phyloP scores from a whole-genome alignment of 768 basidiomycete genomes.

The Piloderma croceum region DNA sequence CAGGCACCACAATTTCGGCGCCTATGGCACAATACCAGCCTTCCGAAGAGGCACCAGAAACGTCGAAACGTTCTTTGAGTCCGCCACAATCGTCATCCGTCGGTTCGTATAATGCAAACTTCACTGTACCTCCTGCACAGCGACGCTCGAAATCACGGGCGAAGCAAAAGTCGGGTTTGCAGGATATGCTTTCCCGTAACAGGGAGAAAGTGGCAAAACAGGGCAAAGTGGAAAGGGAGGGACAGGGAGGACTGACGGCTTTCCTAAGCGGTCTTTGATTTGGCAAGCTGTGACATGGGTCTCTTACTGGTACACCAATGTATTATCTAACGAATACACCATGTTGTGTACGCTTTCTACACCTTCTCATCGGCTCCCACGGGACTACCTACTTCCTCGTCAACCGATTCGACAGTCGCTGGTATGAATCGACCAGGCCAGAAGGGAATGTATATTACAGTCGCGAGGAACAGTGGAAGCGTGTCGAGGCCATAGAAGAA shows the following conservation, averaged over 20 bases:
- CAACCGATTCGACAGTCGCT: neutral
- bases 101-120: neutral
- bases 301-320: too few relatives aligned
- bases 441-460: conserved; percentile 48
- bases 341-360: too few relatives aligned
- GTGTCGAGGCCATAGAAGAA: conserved; percentile 68
- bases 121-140: neutral
- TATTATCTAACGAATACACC: too few relatives aligned
- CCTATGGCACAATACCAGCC: too few relatives aligned
- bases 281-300: conserved; percentile 1
- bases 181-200: conserved; percentile 59
- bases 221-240: conserved; percentile 22
- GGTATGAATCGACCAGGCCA: conserved; percentile 62
- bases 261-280: conserved; percentile 42
- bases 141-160: conserved; percentile 28
- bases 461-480: conserved; percentile 58
- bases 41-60: too few relatives aligned
- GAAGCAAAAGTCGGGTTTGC: conserved; percentile 55
- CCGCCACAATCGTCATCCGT: too few relatives aligned
- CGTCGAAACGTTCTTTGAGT: too few relatives aligned
- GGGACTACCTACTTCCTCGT: conserved; percentile 6
- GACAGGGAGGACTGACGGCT: conserved; percentile 42
- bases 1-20: too few relatives aligned
- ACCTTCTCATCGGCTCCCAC: too few relatives aligned
- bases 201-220: conserved; percentile 45